Evolutionary conservation across 306 rosid species (phyloP).

Genomic region (Quercus wislizeni): DNA sequence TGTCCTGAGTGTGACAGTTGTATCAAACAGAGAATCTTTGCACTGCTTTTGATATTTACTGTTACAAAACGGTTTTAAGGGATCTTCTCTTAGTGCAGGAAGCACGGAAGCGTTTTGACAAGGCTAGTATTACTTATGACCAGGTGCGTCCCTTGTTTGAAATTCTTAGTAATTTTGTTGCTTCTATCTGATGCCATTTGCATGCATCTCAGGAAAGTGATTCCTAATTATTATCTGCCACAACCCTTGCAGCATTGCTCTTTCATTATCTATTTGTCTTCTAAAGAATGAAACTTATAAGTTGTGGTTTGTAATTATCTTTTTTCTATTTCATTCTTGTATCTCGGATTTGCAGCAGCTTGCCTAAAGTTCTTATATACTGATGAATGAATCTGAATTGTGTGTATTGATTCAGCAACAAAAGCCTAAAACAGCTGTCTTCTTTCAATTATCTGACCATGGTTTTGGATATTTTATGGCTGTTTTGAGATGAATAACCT

Average conservation of each 20-base stretch:
- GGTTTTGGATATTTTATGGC: background rate
- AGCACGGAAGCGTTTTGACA: conserved; percentile 96
- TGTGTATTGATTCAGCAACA: background rate
- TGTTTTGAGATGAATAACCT: background rate
- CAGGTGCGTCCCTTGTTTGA: conserved; percentile 58
- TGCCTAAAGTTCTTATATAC: background rate
- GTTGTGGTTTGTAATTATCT: background rate
- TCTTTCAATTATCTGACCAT: conserved; percentile 5
- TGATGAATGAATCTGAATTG: background rate
- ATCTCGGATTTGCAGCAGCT: conserved; percentile 9
- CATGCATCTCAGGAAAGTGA: conserved; percentile 2
- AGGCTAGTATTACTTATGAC: conserved; percentile 94
- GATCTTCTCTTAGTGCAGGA: conserved; percentile 71
- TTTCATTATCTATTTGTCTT: background rate
- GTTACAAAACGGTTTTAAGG: conserved; percentile 24
- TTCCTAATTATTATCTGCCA: background rate
- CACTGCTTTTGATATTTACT: conserved; percentile 1
- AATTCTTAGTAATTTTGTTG: conserved; percentile 13
- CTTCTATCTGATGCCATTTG: conserved; percentile 3
- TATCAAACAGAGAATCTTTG: conserved; percentile 4
- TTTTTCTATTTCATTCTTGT: background rate
- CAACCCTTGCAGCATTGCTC: background rate
- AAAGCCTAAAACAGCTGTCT: background rate
- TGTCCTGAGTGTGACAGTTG: conserved; percentile 13
- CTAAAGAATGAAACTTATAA: background rate